Evolutionary conservation across 495 filamentous ascomycete genomes (phyloP), one percentile per base, ranked within the genome.

Genomic region (Terfezia boudieri): DNA sequence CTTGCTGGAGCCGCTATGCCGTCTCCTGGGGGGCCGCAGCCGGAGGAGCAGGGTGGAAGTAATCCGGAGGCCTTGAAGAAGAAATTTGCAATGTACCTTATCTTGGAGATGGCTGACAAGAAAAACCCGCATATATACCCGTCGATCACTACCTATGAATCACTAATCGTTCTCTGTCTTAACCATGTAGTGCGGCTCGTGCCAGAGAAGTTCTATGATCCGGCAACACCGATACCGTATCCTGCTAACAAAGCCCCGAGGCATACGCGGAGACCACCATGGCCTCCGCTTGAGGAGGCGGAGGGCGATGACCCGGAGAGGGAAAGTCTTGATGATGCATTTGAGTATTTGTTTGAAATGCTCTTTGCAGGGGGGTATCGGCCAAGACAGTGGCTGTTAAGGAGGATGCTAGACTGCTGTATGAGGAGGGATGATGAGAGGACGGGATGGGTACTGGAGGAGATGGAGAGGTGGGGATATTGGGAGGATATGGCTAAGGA

Each of bases 21-120:
- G 14, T 57, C 61, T 46, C 41, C 41, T 46, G 0, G 12, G 14
- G 41, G 4, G 17, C 41, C 12, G 4, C 12, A 14, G 4, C 41
- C 17, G 14, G 41, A 46, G 2, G 41, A 20, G 14, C 12, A 46
- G 12, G 17, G 41, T 46, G 41, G 41, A 14, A 2, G 41, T 46
- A 46, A 46, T 20, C 41, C 41, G 4, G 14, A 20, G 14, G 41
- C 41, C 41, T 20, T 46, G 17, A 69, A 71, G 49, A 75, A 73
- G 53, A 73, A 75, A 51, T 63, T 72, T 1, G 80, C 78, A 53
- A 78, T 80, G 67, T 84, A 85, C 61, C 59, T 90, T 0, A 73
- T 79, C 14, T 71, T 74, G 14, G 88, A 94, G 63, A 88, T 93
- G 80, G 67, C 75, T 0, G 72, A 75, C 20, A 70, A 82, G 41